Percentiles rank a stretch among this genome's conserved stretches.
phyloP scores from a whole-genome alignment of 768 basidiomycete genomes.

The Kwoniella dendrophila region DNA sequence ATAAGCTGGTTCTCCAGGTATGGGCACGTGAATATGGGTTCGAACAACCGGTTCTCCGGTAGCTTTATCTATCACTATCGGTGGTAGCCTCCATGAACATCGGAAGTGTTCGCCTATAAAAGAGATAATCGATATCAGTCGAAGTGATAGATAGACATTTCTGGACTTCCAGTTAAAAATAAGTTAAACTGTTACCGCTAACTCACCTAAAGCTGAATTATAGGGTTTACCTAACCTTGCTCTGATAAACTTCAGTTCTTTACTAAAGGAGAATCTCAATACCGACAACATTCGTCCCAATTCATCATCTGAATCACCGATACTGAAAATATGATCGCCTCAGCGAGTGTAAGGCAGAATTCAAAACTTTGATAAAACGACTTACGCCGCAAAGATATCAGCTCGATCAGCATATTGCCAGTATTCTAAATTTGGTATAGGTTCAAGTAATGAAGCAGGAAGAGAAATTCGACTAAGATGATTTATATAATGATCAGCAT shows the following conservation, averaged over 20 bases:
- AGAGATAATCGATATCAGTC: background rate
- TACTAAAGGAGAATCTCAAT: conserved; percentile 82
- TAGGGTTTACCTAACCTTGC: conserved; percentile 89
- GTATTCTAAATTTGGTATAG: conserved; percentile 93
- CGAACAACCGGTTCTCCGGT: conserved; percentile 53
- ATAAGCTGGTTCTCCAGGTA: conserved; percentile 49
- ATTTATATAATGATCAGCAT: conserved; percentile 2
- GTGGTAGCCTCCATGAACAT: conserved; percentile 56
- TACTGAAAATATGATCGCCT: conserved; percentile 59
- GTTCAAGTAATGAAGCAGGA: conserved; percentile 89
- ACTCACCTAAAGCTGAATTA: conserved; percentile 55
- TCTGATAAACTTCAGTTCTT: conserved; percentile 89
- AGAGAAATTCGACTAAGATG: conserved; percentile 79
- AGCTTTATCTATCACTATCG: conserved; percentile 49
- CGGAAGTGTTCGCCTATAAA: conserved; percentile 57
- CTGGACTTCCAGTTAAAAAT: no score
- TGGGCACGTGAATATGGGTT: conserved; percentile 54
- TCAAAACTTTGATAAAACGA: conserved; percentile 33
- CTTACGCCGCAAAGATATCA: conserved; percentile 87
- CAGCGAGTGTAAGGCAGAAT: background rate
- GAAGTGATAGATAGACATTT: background rate
- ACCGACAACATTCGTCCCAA: conserved; percentile 94
- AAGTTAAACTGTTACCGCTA: background rate
- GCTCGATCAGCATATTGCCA: conserved; percentile 92
- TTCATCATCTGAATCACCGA: conserved; percentile 89